Conservation (phyloP, 2,329 filamentous ascomycete genomes). For the Fusarium hostae region DNA sequence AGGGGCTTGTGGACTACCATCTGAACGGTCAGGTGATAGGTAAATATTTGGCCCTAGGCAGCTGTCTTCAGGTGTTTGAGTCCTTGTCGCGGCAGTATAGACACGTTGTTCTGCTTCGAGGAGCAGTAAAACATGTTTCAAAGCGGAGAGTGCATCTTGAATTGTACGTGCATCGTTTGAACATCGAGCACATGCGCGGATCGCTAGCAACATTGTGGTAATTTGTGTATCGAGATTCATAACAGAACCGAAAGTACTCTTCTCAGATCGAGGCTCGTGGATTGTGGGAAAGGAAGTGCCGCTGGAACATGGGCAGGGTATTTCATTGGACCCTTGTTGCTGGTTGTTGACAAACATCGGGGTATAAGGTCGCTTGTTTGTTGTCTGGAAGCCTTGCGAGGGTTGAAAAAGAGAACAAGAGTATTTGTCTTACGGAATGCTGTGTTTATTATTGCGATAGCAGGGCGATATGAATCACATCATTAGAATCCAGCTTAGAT, state of each 20-base stretch:
- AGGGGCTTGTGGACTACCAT: rapidly evolving
- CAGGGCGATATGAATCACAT: neutral
- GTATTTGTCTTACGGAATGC: rapidly evolving
- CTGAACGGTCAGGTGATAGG: too few relatives aligned
- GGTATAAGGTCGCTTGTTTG: neutral
- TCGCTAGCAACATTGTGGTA: neutral
- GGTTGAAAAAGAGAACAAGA: neutral
- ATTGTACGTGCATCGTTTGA: neutral
- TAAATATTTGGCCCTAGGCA: too few relatives aligned
- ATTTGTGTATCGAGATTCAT: neutral
- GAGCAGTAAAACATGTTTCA: neutral
- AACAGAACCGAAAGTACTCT: neutral
- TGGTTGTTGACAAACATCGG: neutral
- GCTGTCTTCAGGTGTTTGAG: neutral
- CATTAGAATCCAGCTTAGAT: too few relatives aligned
- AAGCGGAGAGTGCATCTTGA: neutral
- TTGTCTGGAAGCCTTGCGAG: rapidly evolving
- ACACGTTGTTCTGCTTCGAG: neutral
- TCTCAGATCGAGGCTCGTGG: rapidly evolving
- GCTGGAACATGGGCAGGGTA: neutral
- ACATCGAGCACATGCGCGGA: neutral
- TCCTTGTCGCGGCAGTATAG: neutral
- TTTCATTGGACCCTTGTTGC: too few relatives aligned
- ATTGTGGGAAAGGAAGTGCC: neutral
- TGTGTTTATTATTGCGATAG: rapidly evolving